Evolutionary conservation across 352 stramenopile species (phyloP).

Genomic region (Phytophthora pinifolia): DNA sequence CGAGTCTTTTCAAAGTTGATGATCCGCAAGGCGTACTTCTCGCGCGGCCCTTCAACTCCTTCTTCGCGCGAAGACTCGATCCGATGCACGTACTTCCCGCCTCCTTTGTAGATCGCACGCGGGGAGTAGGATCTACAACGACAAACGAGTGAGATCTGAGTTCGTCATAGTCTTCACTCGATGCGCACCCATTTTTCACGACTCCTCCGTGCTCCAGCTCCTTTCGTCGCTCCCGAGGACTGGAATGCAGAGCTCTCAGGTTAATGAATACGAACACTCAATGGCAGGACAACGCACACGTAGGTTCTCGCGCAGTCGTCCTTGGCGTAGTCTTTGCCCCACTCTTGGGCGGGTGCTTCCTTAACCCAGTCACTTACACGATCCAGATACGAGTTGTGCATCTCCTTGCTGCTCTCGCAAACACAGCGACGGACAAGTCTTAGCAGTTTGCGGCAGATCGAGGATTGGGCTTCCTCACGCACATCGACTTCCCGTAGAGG

Average conservation of each 20-base stretch:
- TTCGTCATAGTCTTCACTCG: not conserved
- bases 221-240: slow-evolving; percentile 47
- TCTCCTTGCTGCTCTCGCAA: slow-evolving; percentile 49
- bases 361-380: slow-evolving; percentile 59
- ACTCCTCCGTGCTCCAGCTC: slow-evolving; percentile 38
- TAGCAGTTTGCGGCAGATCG: not conserved
- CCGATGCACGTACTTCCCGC: slow-evolving; percentile 43
- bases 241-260: slow-evolving; percentile 7
- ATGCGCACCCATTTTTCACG: slow-evolving; percentile 48
- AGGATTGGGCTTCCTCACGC: slow-evolving; percentile 1
- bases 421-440: slow-evolving; percentile 1
- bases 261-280: not conserved
- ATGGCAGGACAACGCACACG: slow-evolving; percentile 33
- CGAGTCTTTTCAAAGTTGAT: slow-evolving; percentile 57
- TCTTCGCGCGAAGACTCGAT: slow-evolving; percentile 19
- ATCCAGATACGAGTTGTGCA: slow-evolving; percentile 63
- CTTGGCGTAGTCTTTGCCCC: slow-evolving; percentile 57
- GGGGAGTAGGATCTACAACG: slow-evolving; percentile 45
- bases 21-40: slow-evolving; percentile 51
- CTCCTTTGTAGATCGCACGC: slow-evolving; percentile 53
- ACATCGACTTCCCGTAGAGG: slow-evolving; percentile 64
- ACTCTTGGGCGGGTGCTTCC: slow-evolving; percentile 40
- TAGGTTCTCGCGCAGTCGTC: slow-evolving; percentile 50
- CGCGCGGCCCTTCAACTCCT: slow-evolving; percentile 23
- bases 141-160: not conserved